phyloP scores from a whole-genome alignment of 2,329 filamentous ascomycete species.

The Sporothrix sp. region DNA sequence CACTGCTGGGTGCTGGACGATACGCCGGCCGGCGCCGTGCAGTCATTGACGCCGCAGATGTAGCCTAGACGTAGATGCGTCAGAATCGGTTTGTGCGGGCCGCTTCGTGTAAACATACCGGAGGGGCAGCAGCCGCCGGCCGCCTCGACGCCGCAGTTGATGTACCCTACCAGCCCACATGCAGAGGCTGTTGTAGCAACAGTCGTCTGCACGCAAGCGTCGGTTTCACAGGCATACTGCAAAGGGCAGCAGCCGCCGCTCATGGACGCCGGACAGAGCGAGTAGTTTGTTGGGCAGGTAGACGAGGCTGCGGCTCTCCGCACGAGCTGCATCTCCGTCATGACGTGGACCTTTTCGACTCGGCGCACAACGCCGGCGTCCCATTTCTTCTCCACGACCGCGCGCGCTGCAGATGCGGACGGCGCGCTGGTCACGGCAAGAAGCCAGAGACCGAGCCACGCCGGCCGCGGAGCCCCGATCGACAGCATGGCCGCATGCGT shows the following conservation, averaged over 20 bases:
- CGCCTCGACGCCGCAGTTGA: conserved; percentile 30
- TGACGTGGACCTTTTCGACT: conserved; percentile 19
- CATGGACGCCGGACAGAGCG: conserved; percentile 29
- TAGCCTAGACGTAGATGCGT: conserved; percentile 24
- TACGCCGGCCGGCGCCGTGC: conserved; percentile 35
- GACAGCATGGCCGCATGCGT: not conserved
- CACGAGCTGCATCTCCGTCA: conserved; percentile 11
- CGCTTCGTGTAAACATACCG: conserved; percentile 4
- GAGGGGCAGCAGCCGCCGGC: conserved; percentile 27
- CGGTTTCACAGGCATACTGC: conserved; percentile 37
- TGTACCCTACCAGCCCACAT: conserved; percentile 28
- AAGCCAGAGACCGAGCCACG: not conserved
- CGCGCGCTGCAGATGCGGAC: not conserved
- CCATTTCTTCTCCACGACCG: not conserved
- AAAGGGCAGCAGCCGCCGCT: conserved; percentile 39
- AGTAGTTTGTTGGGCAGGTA: conserved; percentile 19
- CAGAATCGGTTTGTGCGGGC: not conserved
- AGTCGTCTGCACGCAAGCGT: conserved; percentile 37
- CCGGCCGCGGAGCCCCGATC: not conserved
- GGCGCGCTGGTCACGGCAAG: not conserved
- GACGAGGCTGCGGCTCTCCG: conserved; percentile 2
- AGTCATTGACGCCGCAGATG: conserved; percentile 32
- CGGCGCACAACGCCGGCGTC: conserved; percentile 5
- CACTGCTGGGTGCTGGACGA: conserved; percentile 34
- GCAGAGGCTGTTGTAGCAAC: conserved; percentile 33